Base-by-base conservation (phyloP, 139 green algal species). In the Chlorella vulgaris region DNA sequence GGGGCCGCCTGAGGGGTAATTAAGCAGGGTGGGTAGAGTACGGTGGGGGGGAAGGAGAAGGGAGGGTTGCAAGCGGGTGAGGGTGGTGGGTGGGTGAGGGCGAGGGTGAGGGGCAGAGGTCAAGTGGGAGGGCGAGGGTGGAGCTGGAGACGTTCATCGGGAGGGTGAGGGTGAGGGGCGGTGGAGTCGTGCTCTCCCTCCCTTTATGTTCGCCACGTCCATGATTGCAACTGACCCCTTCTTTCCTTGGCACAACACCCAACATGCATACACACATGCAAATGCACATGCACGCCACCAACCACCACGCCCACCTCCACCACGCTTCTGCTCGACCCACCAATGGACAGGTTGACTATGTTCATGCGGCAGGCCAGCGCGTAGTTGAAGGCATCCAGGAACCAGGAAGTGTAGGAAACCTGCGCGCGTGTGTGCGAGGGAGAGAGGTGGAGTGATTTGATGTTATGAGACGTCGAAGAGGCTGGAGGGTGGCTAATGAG, bases 321-420 rank as follows among this genome's bases (percentile, higher is more conserved):
- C n/a, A n/a, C n/a, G n/a, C n/a, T n/a, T n/a, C n/a, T n/a, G n/a
- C n/a, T n/a, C n/a, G n/a, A n/a, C n/a, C n/a, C 68, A 78, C 84
- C 97, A 74, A 99, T 99, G 80, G 89, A 96, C 22, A 99, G 88
- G 88, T 99, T 99, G 80, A 99, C 91, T 15, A 99, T 87, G 80
- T 98, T 82, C 83, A 99, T 94, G 29, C 92, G 73, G 0, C 88
- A 94, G 26, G 89, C 87, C 42, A 99, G 94, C 26, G 96, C 96
- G 83, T 99, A 98, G 84, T 99, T 99, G 92, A 99, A 99, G 10
- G 97, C 97, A 81, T 99, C 97, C 58, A 99, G 85, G 83, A 99
- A 99, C 97, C 97, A 99, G 67, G 91, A 97, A 4, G 97, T 99
- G 88, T 96, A 99, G 28, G 94, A 98, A n/a, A 98, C 95, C 92